phyloP scores from a whole-genome alignment of 192 early-diverging fungal species.

The Entomortierella beljakovae region DNA sequence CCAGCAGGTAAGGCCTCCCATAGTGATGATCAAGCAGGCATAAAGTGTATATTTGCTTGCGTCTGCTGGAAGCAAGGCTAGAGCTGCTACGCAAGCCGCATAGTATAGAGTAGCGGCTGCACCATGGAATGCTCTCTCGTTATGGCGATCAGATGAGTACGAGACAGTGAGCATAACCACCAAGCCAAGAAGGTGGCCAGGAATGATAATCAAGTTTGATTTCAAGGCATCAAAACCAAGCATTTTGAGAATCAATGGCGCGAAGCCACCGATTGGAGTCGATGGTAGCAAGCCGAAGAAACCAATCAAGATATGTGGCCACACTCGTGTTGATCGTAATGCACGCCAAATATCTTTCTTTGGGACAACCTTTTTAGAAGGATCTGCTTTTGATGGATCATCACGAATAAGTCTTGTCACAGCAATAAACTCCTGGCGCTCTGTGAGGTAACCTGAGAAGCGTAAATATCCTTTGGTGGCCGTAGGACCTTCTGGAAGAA shows the following conservation, averaged over 20 bases:
- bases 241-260: constrained; percentile 56
- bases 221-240: constrained; percentile 48
- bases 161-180: constrained; percentile 38
- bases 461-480: constrained; percentile 44
- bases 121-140: constrained; percentile 40
- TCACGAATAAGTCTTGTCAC: constrained; percentile 71
- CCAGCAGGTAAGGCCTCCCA: constrained; percentile 46
- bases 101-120: constrained; percentile 34
- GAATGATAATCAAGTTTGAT: constrained; percentile 58
- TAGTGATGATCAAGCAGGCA: constrained; percentile 35
- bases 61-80: constrained; percentile 30
- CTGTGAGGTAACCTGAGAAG: constrained; percentile 61
- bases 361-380: constrained; percentile 48
- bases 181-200: constrained; percentile 39
- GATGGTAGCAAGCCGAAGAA: constrained; percentile 52
- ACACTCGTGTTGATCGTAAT: constrained; percentile 24
- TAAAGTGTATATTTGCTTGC: constrained; percentile 41
- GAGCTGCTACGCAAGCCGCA: constrained; percentile 24
- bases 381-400: constrained; percentile 64
- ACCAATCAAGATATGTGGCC: constrained; percentile 56
- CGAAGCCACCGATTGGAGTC: constrained; percentile 35
- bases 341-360: constrained; percentile 39
- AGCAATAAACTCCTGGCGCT: constrained; percentile 66
- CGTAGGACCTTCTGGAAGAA: constrained; percentile 63
- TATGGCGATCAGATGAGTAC: constrained; percentile 37